Conservation (phyloP, 2,329 filamentous ascomycete species). For the Westerdykella sp. region DNA sequence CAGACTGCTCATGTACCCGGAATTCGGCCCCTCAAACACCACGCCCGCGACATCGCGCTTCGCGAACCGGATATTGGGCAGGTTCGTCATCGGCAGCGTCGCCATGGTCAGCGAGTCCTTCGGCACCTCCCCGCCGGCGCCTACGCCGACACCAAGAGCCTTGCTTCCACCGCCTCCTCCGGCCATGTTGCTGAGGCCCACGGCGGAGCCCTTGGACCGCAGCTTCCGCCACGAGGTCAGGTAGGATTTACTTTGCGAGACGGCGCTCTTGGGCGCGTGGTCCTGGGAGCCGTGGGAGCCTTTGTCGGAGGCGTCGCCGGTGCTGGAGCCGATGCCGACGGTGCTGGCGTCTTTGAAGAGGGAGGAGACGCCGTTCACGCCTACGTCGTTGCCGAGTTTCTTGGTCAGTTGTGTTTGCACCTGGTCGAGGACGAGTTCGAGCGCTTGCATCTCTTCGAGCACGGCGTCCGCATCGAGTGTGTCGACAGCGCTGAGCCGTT, state of each 20-base stretch:
- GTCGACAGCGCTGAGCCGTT: conserved; percentile 77
- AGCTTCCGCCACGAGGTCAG: conserved; percentile 86
- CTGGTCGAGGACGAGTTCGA: conserved; percentile 81
- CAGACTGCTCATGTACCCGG: conserved; percentile 84
- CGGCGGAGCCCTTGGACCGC: conserved; percentile 76
- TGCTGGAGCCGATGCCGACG: conserved; percentile 21
- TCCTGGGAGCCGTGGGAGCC: conserved; percentile 27
- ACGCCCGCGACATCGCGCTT: conserved; percentile 65
- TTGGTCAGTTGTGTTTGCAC: conserved; percentile 70
- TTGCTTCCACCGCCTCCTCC: conserved; percentile 33
- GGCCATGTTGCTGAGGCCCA: conserved; percentile 45
- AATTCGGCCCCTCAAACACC: conserved; percentile 75
- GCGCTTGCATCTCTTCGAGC: conserved; percentile 84
- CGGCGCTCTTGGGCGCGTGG: conserved; percentile 28
- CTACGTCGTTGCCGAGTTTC: conserved; percentile 89
- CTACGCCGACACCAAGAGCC: conserved; percentile 32
- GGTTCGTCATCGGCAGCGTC: conserved; percentile 57
- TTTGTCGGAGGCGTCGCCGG: conserved; percentile 20
- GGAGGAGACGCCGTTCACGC: conserved; percentile 64
- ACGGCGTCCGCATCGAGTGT: conserved; percentile 87
- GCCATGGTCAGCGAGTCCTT: conserved; percentile 55
- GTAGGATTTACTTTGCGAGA: conserved; percentile 57
- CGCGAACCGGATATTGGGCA: conserved; percentile 67
- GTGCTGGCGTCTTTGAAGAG: conserved; percentile 66
- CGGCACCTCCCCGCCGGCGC: conserved; percentile 33